A percentile compares a stretch with the other conserved stretches of the same genome.
phyloP scores from a whole-genome alignment of 148 eudicot genomes.

The Agrostemma githago region DNA sequence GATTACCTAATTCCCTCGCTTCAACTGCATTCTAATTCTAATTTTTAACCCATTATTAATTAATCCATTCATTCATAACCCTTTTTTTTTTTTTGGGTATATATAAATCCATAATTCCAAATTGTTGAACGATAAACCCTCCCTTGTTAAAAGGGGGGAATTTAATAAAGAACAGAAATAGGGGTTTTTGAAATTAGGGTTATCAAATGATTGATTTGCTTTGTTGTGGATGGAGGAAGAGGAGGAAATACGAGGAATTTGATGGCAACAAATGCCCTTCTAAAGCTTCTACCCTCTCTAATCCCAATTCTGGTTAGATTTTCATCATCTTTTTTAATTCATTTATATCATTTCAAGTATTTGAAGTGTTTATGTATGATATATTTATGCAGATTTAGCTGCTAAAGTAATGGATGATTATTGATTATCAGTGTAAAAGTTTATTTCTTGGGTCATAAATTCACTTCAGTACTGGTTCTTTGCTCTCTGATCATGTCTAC shows the following conservation, averaged over 20 bases:
- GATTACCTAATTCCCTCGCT: neutral
- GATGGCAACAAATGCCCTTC: slow-evolving; percentile 16
- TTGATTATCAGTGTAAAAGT: neutral
- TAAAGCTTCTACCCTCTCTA: slow-evolving; percentile 11
- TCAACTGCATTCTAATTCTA: neutral
- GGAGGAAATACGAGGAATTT: slow-evolving; percentile 24
- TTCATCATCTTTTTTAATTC: neutral
- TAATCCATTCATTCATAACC: neutral
- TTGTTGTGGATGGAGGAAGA: slow-evolving; percentile 33
- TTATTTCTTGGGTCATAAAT: slow-evolving; percentile 11
- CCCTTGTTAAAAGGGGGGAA: slow-evolving; percentile 4
- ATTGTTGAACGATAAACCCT: slow-evolving; percentile 12
- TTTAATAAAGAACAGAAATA: neutral
- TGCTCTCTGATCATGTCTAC: neutral
- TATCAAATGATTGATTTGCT: slow-evolving; percentile 31
- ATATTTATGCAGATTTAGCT: neutral
- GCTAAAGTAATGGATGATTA: neutral
- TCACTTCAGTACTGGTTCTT: slow-evolving; percentile 2
- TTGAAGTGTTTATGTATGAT: neutral
- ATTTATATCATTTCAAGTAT: too few species aligned
- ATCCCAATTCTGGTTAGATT: slow-evolving; percentile 21
- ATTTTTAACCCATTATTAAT: neutral
- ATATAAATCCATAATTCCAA: neutral
- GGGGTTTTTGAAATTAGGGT: neutral
- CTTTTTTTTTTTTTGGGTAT: neutral